Evolutionary conservation across 768 basidiomycete genomes (phyloP), one percentile per base, ranked within the genome.

Genomic region (Pulveroboletus sp.): DNA sequence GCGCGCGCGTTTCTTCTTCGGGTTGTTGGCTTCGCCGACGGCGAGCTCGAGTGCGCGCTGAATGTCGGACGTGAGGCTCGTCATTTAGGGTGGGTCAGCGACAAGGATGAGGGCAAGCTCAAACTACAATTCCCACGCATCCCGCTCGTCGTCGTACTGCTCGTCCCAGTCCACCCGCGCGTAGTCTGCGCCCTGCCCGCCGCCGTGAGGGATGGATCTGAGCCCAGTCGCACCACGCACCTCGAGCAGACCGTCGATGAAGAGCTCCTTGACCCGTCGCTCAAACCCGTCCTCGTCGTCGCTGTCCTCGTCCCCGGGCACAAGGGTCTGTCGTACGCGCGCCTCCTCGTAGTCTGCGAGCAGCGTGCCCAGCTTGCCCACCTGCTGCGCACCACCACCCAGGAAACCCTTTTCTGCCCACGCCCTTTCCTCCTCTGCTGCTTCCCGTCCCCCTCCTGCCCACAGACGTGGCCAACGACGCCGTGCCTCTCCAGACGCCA

Each of bases 101-200:
- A 58, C 50, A 48, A 58, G 64, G 63, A 66, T 72, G 69, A 72
- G 70, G 71, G 71, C 69, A 72, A 70, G 70, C 69, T 64, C 62
- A 31, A 90, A 90, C 82, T 88, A 90, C 19, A 74, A 71, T 25
- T 87, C 86, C 64, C 88, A 80, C 25, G 83, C 82, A 49, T 85
- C 84, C 50, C 76, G 70, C 17, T 80, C 78, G 19, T 52, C 65
- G 56, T 86, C 86, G 67, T 85, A 76, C 34, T 70, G 71, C 47
- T 90, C 88, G 58, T 81, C 79, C 87, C 88, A 90, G 61, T 90
- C 88, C 9, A 86, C 76, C 43, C 63, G 62, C 50, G 85, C 85
- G 49, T 90, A 90, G 55, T 88, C 78, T 27, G 84, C 76, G 5
- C 75, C 72, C 87, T 90, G 60, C 20, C 47, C 27, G 44, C 19